phyloP scores from a whole-genome alignment of 495 filamentous ascomycete species.

The Physcia stellaris region DNA sequence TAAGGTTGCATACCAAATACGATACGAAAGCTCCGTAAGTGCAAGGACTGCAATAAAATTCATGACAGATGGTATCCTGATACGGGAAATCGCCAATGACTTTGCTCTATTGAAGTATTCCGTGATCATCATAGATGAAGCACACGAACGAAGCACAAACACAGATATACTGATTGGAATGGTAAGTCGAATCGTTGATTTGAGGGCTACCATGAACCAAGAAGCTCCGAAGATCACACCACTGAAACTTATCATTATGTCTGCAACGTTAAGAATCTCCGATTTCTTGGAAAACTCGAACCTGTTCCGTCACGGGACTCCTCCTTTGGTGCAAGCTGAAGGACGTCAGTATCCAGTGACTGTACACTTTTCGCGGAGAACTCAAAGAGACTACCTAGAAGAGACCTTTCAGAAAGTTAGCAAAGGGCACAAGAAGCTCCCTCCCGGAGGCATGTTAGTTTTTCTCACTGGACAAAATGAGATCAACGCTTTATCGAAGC shows the following conservation, averaged over 20 bases:
- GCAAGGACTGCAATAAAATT: slow-evolving; percentile 90
- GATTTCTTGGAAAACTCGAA: slow-evolving; percentile 77
- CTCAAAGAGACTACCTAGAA: slow-evolving; percentile 75
- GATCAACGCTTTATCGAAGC: slow-evolving; percentile 64
- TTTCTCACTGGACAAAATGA: slow-evolving; percentile 94
- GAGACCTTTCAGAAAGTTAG: slow-evolving; percentile 81
- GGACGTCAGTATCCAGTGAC: slow-evolving; percentile 90
- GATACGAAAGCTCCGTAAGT: slow-evolving; percentile 77
- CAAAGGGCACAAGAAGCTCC: slow-evolving; percentile 79
- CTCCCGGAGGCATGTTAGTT: slow-evolving; percentile 83
- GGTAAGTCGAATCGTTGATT: slow-evolving; percentile 79
- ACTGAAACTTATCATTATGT: slow-evolving; percentile 96
- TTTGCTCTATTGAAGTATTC: slow-evolving; percentile 89
- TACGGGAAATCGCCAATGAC: slow-evolving; percentile 83
- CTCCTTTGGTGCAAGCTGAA: slow-evolving; percentile 79
- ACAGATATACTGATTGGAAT: slow-evolving; percentile 96
- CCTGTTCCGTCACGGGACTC: slow-evolving; percentile 61
- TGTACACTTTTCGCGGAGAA: slow-evolving; percentile 73
- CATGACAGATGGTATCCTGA: slow-evolving; percentile 95
- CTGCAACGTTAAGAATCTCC: slow-evolving; percentile 78
- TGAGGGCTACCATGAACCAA: slow-evolving; percentile 49
- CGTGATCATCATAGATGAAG: slow-evolving; percentile 88
- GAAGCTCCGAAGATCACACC: slow-evolving; percentile 54
- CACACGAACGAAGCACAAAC: slow-evolving; percentile 93
- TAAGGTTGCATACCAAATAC: slow-evolving; percentile 84